A percentile compares a stretch with the other conserved stretches of the same genome.
Evolutionary conservation across 2,329 filamentous ascomycete species (phyloP).

Genomic region (Stagonosporopsis rhizophila): DNA sequence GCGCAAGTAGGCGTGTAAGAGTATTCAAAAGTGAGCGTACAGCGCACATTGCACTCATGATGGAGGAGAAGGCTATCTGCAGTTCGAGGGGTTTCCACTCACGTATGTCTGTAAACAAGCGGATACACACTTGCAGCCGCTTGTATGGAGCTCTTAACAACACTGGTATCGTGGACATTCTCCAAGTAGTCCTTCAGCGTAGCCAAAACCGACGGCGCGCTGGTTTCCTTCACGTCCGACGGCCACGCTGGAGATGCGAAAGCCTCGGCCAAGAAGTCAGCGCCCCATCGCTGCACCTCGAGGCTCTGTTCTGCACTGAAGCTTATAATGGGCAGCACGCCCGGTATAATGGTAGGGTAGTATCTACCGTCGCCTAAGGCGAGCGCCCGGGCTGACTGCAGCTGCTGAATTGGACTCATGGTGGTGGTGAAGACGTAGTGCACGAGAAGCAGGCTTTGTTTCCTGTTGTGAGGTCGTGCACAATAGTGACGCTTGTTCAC

Average conservation of each 20-base stretch:
- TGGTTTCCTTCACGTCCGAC: constrained; percentile 77
- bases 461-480: constrained; percentile 25
- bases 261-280: constrained; percentile 93
- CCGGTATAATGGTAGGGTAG: constrained; percentile 90
- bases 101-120: constrained; percentile 92
- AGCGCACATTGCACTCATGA: constrained; percentile 25
- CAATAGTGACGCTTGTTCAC: constrained; percentile 35
- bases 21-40: constrained; percentile 23
- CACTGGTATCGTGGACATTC: constrained; percentile 73
- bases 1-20: constrained; percentile 23
- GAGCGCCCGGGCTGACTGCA: constrained; percentile 88
- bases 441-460: constrained; percentile 37
- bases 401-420: constrained; percentile 69
- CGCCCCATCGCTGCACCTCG: constrained; percentile 92
- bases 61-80: constrained; percentile 32
- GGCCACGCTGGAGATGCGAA: constrained; percentile 90
- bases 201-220: constrained; percentile 79
- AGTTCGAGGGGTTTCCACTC: constrained; percentile 58
- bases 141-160: constrained; percentile 87
- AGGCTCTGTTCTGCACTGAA: constrained; percentile 68
- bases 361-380: constrained; percentile 86
- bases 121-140: constrained; percentile 92
- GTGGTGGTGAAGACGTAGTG: constrained; percentile 27
- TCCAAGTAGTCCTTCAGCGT: constrained; percentile 65
- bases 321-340: constrained; percentile 89